Evolutionary conservation across 2,329 filamentous ascomycete species (phyloP).

Genomic region (Ilyonectria robusta): DNA sequence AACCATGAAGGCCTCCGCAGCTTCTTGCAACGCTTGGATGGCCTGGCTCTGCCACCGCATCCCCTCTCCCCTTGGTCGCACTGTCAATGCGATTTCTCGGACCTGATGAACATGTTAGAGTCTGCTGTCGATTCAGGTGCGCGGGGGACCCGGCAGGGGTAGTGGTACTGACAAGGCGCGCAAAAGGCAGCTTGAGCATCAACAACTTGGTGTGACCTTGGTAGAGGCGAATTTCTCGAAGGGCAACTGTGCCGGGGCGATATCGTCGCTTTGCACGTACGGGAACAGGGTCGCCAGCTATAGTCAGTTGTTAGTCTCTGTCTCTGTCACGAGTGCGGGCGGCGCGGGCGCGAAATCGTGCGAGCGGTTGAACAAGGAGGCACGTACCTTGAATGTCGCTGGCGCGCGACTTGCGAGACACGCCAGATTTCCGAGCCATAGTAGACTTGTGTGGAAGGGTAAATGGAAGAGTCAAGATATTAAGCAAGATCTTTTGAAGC

Average conservation of each 20-base stretch:
- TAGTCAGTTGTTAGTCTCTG: slow-evolving; percentile 37
- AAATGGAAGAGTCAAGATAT: neutral
- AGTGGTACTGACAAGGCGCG: slow-evolving; percentile 73
- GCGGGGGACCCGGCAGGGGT: neutral
- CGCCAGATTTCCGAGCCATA: slow-evolving; percentile 41
- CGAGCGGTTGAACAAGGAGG: neutral
- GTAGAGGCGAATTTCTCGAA: slow-evolving; percentile 92
- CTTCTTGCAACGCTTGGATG: slow-evolving; percentile 93
- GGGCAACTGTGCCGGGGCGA: slow-evolving; percentile 84
- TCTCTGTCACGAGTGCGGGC: neutral
- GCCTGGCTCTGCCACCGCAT: slow-evolving; percentile 97
- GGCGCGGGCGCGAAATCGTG: neutral
- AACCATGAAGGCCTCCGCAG: slow-evolving; percentile 95
- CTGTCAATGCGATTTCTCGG: slow-evolving; percentile 79
- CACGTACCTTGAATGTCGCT: slow-evolving; percentile 59
- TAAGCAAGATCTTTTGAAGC: neutral
- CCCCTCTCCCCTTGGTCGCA: slow-evolving; percentile 74
- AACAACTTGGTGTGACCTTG: slow-evolving; percentile 92
- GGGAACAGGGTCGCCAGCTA: slow-evolving; percentile 82
- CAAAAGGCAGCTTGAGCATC: slow-evolving; percentile 84
- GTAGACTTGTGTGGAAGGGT: neutral
- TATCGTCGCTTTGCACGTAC: slow-evolving; percentile 75
- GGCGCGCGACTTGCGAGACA: slow-evolving; percentile 50
- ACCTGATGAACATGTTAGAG: slow-evolving; percentile 40
- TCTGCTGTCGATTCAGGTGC: neutral